Evolutionary conservation across 1,139 yeast species (phyloP).

Genomic region (Eremothecium gossypii): DNA sequence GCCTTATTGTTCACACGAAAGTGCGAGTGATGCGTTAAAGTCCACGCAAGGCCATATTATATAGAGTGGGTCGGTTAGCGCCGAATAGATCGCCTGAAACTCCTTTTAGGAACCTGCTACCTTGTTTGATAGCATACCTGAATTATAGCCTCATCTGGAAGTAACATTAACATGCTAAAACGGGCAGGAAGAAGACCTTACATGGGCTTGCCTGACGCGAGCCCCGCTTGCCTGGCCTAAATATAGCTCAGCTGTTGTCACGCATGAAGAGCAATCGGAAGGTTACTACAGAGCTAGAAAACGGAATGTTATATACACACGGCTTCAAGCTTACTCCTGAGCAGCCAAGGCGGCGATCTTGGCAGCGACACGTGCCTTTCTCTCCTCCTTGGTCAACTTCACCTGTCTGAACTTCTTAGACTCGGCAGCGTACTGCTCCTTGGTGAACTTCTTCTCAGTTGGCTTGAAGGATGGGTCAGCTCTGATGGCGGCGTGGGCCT

Average conservation of each 20-base stretch:
- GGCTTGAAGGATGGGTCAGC: conserved; percentile 90
- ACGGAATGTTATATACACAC: not conserved
- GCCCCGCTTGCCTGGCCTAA: too few species aligned
- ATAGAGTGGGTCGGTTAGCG: not conserved
- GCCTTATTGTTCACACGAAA: too few species aligned
- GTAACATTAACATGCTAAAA: too few species aligned
- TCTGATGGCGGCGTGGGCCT: conserved; percentile 94
- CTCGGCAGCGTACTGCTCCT: conserved; percentile 97
- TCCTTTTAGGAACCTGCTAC: not conserved
- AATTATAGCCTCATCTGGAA: too few species aligned
- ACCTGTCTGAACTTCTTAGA: conserved; percentile 83
- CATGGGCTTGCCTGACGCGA: too few species aligned
- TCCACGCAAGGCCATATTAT: not conserved
- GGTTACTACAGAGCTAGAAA: conserved; percentile 1
- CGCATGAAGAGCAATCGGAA: not conserved
- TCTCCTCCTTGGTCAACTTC: conserved; percentile 87
- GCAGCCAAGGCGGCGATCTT: conserved; percentile 73
- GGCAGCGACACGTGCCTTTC: conserved; percentile 79
- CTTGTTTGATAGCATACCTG: not conserved
- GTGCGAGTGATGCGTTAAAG: too few species aligned
- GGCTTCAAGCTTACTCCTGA: conserved; percentile 18
- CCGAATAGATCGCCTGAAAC: not conserved
- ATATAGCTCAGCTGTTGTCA: too few species aligned
- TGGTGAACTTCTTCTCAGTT: conserved; percentile 88
- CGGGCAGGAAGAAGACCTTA: too few species aligned